These are phyloP conservation scores for Fremontodendron californicum DNA, from an alignment of 345 rosid species.

Conservation along the genomic window DNA sequence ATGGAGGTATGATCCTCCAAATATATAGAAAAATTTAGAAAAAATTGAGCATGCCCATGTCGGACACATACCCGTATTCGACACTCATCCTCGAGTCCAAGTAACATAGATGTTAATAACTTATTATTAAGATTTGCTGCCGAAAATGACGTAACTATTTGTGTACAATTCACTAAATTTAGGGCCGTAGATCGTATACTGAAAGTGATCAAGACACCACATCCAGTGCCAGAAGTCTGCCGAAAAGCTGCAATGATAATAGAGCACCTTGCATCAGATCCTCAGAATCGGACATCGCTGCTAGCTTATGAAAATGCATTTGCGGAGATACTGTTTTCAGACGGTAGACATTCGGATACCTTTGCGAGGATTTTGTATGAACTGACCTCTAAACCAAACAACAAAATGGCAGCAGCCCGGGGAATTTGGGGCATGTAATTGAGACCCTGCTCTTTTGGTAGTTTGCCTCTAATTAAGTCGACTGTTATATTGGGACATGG, in stretches of 20 bases:
- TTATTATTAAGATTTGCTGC: neutral
- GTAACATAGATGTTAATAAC: too few relatives aligned
- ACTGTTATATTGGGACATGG: neutral
- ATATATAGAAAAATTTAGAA: too few relatives aligned
- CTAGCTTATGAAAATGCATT: conserved; percentile 88
- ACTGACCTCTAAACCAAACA: conserved; percentile 83
- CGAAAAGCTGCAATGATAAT: conserved; percentile 92
- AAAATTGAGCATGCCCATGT: too few relatives aligned
- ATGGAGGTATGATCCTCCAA: too few relatives aligned
- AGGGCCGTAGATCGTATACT: conserved; percentile 95
- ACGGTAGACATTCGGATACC: conserved; percentile 76
- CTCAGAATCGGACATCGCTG: conserved; percentile 73
- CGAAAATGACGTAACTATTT: conserved; percentile 1
- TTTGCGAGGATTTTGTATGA: conserved; percentile 88
- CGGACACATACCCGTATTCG: too few relatives aligned
- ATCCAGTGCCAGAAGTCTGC: conserved; percentile 92
- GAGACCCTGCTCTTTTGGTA: neutral
- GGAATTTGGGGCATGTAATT: conserved; percentile 91
- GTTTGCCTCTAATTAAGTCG: neutral
- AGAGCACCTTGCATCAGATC: conserved; percentile 89
- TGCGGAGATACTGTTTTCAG: conserved; percentile 84
- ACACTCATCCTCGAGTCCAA: too few relatives aligned
- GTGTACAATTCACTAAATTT: conserved; percentile 15
- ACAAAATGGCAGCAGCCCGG: conserved; percentile 74
- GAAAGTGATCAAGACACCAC: conserved; percentile 77